These are phyloP conservation scores for Euclidium syriacum DNA, from an alignment of 345 rosid species.

Conservation along the genomic window DNA sequence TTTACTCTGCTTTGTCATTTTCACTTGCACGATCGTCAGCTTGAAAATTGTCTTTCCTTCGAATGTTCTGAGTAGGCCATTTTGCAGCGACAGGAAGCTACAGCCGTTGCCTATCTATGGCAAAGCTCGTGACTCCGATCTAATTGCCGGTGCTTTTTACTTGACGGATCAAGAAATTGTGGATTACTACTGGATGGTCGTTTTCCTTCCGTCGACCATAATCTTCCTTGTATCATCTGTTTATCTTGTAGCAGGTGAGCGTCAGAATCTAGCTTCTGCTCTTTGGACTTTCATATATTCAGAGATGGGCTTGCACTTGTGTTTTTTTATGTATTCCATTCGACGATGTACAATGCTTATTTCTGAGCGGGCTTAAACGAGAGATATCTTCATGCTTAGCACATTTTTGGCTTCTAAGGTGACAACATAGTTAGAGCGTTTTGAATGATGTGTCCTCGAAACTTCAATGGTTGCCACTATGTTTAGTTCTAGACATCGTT, in stretches of 20 bases:
- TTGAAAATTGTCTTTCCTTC: slow-evolving; percentile 76
- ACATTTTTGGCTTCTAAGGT: background rate
- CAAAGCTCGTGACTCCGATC: slow-evolving; percentile 59
- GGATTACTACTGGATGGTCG: slow-evolving; percentile 87
- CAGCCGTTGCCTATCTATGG: slow-evolving; percentile 46
- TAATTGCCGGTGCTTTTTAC: slow-evolving; percentile 62
- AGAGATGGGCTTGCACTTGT: background rate
- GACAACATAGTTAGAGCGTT: background rate
- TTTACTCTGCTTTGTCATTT: slow-evolving; percentile 38
- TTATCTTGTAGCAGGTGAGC: slow-evolving; percentile 73
- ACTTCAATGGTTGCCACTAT: background rate
- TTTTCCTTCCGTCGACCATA: slow-evolving; percentile 59
- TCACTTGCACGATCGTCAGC: slow-evolving; percentile 57
- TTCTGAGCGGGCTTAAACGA: background rate
- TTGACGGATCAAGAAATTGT: slow-evolving; percentile 88
- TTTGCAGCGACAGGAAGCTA: slow-evolving; percentile 58
- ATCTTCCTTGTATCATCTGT: slow-evolving; percentile 56
- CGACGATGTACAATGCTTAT: background rate
- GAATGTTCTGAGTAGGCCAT: slow-evolving; percentile 52
- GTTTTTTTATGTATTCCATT: background rate
- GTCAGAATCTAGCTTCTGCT: background rate
- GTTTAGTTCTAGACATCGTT: background rate
- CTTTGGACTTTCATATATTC: background rate
- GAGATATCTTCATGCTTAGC: background rate
- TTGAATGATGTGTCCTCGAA: background rate